Evolutionary conservation across 208 protist species (phyloP).

Genomic region (Entamoeba moshkovskii): DNA sequence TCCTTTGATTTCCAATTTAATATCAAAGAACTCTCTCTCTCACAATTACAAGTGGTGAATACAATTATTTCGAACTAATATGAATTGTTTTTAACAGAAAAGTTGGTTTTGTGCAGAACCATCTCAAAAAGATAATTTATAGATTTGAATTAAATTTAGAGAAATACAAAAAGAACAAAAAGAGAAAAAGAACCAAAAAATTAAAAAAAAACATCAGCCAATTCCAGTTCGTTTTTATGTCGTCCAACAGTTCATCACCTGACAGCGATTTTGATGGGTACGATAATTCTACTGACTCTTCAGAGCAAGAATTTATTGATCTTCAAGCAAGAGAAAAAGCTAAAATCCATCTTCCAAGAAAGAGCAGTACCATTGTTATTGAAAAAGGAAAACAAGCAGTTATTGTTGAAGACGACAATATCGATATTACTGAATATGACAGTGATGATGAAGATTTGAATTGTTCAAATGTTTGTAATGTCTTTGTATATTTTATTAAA

Average conservation of each 20-base stretch:
- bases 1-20: too few species aligned
- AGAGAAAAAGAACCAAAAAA: too few species aligned
- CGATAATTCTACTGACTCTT: neutral
- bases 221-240: neutral
- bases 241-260: neutral
- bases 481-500: too few species aligned
- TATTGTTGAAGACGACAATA: neutral
- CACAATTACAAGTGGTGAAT: too few species aligned
- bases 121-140: too few species aligned
- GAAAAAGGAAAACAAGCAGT: neutral
- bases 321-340: neutral
- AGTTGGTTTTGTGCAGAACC: too few species aligned
- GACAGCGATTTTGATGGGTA: neutral
- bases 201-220: neutral
- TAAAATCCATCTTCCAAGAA: neutral
- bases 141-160: too few species aligned
- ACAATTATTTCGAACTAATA: too few species aligned
- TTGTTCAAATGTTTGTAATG: neutral
- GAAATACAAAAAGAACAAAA: too few species aligned
- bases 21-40: too few species aligned
- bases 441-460: neutral
- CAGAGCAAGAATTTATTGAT: neutral
- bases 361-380: neutral
- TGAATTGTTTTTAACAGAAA: too few species aligned
- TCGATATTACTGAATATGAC: neutral